Conservation (phyloP, 495 filamentous ascomycete species). For the Penicillium maclennaniae region DNA sequence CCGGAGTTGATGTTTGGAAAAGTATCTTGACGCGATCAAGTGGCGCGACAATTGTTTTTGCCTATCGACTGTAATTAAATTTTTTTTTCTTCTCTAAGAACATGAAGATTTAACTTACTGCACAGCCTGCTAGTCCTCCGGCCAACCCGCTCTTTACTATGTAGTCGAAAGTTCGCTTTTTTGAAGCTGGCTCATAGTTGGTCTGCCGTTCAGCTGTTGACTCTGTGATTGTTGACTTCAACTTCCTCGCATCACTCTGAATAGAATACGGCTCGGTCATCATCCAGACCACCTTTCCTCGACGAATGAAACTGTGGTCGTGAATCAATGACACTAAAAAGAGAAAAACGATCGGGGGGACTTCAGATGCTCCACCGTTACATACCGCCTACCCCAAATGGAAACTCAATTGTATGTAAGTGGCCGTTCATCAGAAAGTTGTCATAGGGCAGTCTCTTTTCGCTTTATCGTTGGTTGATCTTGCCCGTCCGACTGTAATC, state of each 20-base stretch:
- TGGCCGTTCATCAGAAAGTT: background rate
- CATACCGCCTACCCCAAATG: background rate
- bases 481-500: too few relatives aligned
- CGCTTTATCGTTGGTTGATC: too few relatives aligned
- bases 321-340: background rate
- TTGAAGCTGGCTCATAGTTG: background rate
- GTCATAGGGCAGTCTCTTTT: too few relatives aligned
- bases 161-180: background rate
- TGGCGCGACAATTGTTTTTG: background rate
- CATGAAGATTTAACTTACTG: background rate
- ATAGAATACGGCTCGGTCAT: background rate
- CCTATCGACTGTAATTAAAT: background rate
- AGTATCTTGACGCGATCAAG: background rate
- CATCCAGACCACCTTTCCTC: background rate
- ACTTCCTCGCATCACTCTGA: background rate
- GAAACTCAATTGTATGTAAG: conserved; percentile 1
- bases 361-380: background rate
- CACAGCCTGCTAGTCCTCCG: background rate
- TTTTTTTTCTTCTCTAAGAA: too few relatives aligned
- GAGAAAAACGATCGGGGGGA: background rate
- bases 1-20: background rate
- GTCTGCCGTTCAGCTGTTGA: background rate
- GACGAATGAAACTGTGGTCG: background rate
- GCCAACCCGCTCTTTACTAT: background rate
- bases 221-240: background rate